phyloP scores from a whole-genome alignment of 805 yeast genomes.

The Maudiozyma saulgeensis region DNA sequence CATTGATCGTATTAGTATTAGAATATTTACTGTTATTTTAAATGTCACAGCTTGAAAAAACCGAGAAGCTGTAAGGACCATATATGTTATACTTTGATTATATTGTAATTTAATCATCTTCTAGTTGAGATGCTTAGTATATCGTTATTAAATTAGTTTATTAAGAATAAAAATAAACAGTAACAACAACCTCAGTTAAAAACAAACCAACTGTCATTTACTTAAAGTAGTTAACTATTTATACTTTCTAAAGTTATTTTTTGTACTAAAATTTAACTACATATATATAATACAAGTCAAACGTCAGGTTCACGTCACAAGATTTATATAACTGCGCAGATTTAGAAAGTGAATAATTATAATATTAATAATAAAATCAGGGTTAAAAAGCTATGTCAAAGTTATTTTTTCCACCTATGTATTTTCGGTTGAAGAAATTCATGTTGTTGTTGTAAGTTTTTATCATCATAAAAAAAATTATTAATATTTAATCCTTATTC shows the following conservation, averaged over 20 bases:
- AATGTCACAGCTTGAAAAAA: neutral
- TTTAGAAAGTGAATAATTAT: neutral
- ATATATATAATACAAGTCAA: neutral
- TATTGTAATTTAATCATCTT: neutral
- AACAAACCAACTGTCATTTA: too few species aligned
- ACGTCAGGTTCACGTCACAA: neutral
- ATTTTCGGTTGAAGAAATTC: conserved; percentile 68
- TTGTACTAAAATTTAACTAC: too few species aligned
- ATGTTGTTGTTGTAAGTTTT: conserved; percentile 36
- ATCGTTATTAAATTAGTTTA: neutral
- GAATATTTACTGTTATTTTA: neutral
- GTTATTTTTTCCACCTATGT: conserved; percentile 42
- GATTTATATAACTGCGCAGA: neutral
- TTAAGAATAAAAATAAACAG: neutral
- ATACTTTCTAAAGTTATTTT: too few species aligned
- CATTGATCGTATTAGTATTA: neutral
- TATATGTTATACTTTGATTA: neutral
- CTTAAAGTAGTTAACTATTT: too few species aligned
- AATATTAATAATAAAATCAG: conserved; percentile 33
- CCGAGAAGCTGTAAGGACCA: neutral
- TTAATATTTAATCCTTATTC: neutral
- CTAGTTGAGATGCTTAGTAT: neutral
- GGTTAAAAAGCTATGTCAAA: conserved; percentile 62
- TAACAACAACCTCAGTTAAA: too few species aligned
- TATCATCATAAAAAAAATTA: conserved; percentile 30